Conservation (phyloP, 1,139 yeast genomes). For the Debaryomyces udenii region DNA sequence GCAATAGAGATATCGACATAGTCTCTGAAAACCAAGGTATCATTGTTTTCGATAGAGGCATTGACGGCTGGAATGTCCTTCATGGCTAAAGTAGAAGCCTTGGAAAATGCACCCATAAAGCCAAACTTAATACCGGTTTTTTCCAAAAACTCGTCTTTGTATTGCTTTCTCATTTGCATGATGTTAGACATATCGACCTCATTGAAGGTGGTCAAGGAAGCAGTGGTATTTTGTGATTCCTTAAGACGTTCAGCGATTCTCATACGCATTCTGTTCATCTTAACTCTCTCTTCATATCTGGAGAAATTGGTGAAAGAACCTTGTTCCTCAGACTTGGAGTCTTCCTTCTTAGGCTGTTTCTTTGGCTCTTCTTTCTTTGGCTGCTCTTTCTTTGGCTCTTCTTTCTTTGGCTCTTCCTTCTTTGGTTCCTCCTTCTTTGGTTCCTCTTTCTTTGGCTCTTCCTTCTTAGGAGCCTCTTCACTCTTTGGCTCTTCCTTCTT, state of each 20-base stretch:
- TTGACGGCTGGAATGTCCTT: constrained; percentile 95
- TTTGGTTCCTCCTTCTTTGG: constrained; percentile 29
- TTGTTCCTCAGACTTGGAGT: constrained; percentile 33
- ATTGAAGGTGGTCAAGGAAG: constrained; percentile 95
- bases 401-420: constrained; percentile 29
- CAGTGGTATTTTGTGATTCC: constrained; percentile 99
- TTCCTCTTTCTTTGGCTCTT: constrained; percentile 29
- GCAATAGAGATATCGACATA: constrained; percentile 95
- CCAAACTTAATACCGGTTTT: constrained; percentile 95
- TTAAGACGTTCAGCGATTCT: constrained; percentile 99
- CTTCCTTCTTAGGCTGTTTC: constrained; percentile 26
- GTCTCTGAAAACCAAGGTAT: constrained; percentile 94
- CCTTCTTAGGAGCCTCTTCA: constrained; percentile 30
- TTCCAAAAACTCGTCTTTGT: constrained; percentile 95
- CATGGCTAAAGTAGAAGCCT: constrained; percentile 91
- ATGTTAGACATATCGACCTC: constrained; percentile 96
- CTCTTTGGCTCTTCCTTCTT: constrained; percentile 29
- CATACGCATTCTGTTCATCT: constrained; percentile 99
- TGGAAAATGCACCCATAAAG: constrained; percentile 98
- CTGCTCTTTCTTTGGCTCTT: constrained; percentile 24
- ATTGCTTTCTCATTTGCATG: constrained; percentile 92
- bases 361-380: constrained; percentile 28
- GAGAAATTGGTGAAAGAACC: constrained; percentile 65
- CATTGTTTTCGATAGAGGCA: constrained; percentile 91
- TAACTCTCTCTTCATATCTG: constrained; percentile 88